These are phyloP conservation scores for Brassica hybrid DNA, from an alignment of 441 rosid genomes.

Conservation along the genomic window DNA sequence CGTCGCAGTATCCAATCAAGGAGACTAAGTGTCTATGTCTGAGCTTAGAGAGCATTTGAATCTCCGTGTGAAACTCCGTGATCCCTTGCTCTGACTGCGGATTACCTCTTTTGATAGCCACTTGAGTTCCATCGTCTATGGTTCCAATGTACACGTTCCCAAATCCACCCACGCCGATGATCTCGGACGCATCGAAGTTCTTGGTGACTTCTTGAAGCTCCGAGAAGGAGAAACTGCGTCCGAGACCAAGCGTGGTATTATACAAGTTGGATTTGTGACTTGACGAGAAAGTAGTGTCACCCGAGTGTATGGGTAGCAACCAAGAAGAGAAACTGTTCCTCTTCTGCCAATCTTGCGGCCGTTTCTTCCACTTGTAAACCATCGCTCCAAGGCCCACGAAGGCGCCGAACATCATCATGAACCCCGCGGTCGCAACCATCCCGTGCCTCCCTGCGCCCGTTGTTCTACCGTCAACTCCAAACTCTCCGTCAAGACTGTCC, in stretches of 20 bases:
- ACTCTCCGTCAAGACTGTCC: constrained; percentile 36
- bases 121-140: constrained; percentile 34
- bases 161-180: constrained; percentile 44
- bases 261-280: constrained; percentile 22
- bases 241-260: constrained; percentile 30
- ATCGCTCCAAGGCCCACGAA: constrained; percentile 34
- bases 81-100: constrained; percentile 50
- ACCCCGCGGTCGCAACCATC: constrained; percentile 32
- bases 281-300: constrained; percentile 32
- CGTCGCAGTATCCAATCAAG: constrained; percentile 49
- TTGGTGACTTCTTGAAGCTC: constrained; percentile 47
- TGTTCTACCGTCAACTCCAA: constrained; percentile 30
- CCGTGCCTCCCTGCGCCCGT: constrained; percentile 13
- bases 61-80: constrained; percentile 48
- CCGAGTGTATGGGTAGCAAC: constrained; percentile 33
- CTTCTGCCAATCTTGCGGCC: constrained; percentile 42
- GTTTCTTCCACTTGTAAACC: constrained; percentile 37
- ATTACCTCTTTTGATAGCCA: constrained; percentile 44
- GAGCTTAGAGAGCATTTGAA: constrained; percentile 48
- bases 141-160: constrained; percentile 42
- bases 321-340: constrained; percentile 48
- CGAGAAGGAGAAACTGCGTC: constrained; percentile 36
- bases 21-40: constrained; percentile 50
- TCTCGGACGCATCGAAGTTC: constrained; percentile 35
- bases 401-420: constrained; percentile 38